Evolutionary conservation across 805 yeast species (phyloP), one percentile per base, ranked within the genome.

Genomic region (Helenozyma baotianmanensis): DNA sequence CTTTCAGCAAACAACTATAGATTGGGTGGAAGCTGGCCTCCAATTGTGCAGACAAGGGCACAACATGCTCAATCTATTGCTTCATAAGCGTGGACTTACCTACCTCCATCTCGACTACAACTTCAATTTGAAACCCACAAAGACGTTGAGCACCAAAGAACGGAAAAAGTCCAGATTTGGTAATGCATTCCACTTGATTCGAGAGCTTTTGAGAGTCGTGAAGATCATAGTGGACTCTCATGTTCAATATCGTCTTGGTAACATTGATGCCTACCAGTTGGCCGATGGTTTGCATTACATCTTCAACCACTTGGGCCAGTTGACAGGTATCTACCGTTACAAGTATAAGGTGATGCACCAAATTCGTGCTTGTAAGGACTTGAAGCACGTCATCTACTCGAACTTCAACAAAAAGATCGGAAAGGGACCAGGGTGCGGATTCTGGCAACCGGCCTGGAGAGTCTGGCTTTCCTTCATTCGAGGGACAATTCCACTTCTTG

Each of bases 401-500:
- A 69, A 82, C 40, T 92, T 92, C 63, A 92, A 92, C 52, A 68
- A 71, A 23, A 66, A 76, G n/a, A 83, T 92, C 16, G 97, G 97
- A 0, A 92, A 90, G 53, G 98, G 98, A 2, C 97, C 98, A 1
- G 98, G 98, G 0, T 85, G 95, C 64, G 99, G 99, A 1, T 84
- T 92, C 56, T 92, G 99, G 99, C 97, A 92, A 53, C 98, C 98
- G 0, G 85, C 96, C 1, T 92, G 97, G 98, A 68, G 96, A 46
- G 90, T 89, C 1, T 92, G 98, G 99, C 65, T 92, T 2, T 83
- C 79, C 33, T 90, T 90, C 58, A 60, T 92, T 62, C 70, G 98
- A 47, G 99, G 99, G 13, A 80, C 80, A 12, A 81, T 88, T 15
- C 98, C 99, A 0, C 58, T 92, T 32, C 63, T 92, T 12, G 98